phyloP scores from a whole-genome alignment of 805 yeast species.

The Schizosaccharomyces lindneri region DNA sequence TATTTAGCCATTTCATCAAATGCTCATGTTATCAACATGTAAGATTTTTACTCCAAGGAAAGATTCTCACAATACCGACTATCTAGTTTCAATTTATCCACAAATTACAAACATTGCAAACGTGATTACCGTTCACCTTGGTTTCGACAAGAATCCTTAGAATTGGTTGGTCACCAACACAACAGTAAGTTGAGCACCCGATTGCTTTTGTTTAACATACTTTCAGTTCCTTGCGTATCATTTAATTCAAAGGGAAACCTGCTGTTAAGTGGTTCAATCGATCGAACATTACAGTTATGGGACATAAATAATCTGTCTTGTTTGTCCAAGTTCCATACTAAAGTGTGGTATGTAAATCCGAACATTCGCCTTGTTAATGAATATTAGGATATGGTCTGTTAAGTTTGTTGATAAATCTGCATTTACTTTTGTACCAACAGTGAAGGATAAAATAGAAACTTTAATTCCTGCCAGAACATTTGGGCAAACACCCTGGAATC shows the following conservation, averaged over 20 bases:
- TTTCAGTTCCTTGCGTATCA: not conserved
- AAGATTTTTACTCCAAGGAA: not conserved
- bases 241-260: constrained; percentile 27
- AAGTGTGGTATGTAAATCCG: not conserved
- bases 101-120: not conserved
- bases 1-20: not conserved
- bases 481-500: not conserved
- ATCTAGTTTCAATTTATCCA: not conserved
- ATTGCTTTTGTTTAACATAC: not conserved
- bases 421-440: not conserved
- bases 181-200: not conserved
- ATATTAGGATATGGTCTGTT: not conserved
- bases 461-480: not conserved
- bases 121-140: not conserved
- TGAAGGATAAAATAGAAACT: not conserved
- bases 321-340: not conserved
- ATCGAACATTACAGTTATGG: constrained; percentile 85
- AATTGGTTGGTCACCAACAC: not conserved
- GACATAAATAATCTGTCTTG: constrained; percentile 34
- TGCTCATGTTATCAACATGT: not conserved
- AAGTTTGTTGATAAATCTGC: not conserved
- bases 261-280: constrained; percentile 69
- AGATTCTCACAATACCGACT: not conserved
- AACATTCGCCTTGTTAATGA: not conserved
- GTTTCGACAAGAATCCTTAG: not conserved